Conservation (phyloP, 78 protist genomes). For the Emiliania huxleyi region DNA sequence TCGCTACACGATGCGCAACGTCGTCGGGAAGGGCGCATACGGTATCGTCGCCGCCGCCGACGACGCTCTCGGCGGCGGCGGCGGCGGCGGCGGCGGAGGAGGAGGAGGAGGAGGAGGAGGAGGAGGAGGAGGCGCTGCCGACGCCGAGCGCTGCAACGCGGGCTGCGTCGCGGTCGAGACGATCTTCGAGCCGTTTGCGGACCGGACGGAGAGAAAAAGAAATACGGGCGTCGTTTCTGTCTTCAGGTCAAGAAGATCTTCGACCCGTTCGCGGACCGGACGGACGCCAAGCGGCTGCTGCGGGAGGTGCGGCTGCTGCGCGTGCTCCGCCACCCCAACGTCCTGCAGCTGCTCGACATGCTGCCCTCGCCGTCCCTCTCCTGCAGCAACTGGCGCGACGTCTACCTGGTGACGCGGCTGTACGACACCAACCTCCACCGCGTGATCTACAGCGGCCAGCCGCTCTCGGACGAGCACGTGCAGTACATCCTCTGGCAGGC, state of each 20-base stretch:
- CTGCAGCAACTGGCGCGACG: neutral
- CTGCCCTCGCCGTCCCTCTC: neutral
- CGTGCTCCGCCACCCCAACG: constrained; percentile 42
- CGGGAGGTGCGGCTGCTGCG: constrained; percentile 52
- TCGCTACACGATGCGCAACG: neutral
- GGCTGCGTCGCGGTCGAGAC: constrained; percentile 25
- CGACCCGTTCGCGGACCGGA: constrained; percentile 18
- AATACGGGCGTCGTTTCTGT: too few species aligned
- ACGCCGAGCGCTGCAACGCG: neutral
- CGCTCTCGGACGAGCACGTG: constrained; percentile 36
- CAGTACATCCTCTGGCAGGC: constrained; percentile 46
- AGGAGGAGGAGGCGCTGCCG: too few species aligned
- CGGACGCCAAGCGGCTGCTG: constrained; percentile 25
- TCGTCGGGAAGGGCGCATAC: constrained; percentile 10
- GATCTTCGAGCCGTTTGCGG: constrained; percentile 18
- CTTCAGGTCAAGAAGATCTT: constrained; percentile 44
- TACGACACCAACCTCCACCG: constrained; percentile 87
- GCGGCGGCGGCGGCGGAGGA: too few species aligned
- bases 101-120: too few species aligned
- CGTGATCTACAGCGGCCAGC: neutral
- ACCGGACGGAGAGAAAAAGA: constrained; percentile 5
- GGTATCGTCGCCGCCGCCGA: neutral
- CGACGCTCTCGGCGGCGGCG: neutral
- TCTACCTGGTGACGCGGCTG: constrained; percentile 84
- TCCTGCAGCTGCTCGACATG: neutral